These are phyloP conservation scores for Pichia heedii DNA, from an alignment of 805 yeast genomes.

Conservation along the genomic window DNA sequence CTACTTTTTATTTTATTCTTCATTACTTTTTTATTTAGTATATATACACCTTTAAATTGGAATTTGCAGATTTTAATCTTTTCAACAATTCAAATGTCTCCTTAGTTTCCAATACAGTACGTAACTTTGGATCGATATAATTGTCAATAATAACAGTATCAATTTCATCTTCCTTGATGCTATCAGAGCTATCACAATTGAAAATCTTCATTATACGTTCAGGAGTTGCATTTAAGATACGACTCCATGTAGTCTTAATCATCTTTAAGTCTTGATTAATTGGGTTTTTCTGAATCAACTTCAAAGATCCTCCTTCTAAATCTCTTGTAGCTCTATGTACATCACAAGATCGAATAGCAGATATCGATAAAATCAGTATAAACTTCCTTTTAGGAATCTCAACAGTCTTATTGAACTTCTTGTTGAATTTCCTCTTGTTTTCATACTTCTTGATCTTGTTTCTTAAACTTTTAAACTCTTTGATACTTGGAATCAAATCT, in stretches of 20 bases:
- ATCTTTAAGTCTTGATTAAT: slow-evolving; percentile 50
- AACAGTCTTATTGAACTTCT: slow-evolving; percentile 17
- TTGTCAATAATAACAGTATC: slow-evolving; percentile 52
- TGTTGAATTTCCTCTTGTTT: slow-evolving; percentile 20
- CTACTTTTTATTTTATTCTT: not conserved
- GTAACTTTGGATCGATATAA: slow-evolving; percentile 51
- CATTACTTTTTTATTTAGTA: slow-evolving; percentile 26
- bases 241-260: slow-evolving; percentile 34
- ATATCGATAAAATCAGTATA: slow-evolving; percentile 52
- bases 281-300: slow-evolving; percentile 68
- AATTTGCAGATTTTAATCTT: slow-evolving; percentile 25
- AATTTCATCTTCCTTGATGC: slow-evolving; percentile 35
- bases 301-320: slow-evolving; percentile 43
- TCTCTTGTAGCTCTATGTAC: slow-evolving; percentile 53
- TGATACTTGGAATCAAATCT: slow-evolving; percentile 32
- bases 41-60: slow-evolving; percentile 43
- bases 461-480: slow-evolving; percentile 20
- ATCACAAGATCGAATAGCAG: slow-evolving; percentile 85
- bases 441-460: slow-evolving; percentile 21
- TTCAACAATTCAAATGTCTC: slow-evolving; percentile 37
- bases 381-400: slow-evolving; percentile 30
- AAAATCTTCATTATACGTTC: slow-evolving; percentile 37
- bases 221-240: slow-evolving; percentile 56
- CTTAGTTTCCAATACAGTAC: slow-evolving; percentile 49
- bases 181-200: slow-evolving; percentile 10